These are phyloP conservation scores for Ceratobasidium sp. DNA, from an alignment of 1,284 basidiomycete species.

Conservation along the genomic window DNA sequence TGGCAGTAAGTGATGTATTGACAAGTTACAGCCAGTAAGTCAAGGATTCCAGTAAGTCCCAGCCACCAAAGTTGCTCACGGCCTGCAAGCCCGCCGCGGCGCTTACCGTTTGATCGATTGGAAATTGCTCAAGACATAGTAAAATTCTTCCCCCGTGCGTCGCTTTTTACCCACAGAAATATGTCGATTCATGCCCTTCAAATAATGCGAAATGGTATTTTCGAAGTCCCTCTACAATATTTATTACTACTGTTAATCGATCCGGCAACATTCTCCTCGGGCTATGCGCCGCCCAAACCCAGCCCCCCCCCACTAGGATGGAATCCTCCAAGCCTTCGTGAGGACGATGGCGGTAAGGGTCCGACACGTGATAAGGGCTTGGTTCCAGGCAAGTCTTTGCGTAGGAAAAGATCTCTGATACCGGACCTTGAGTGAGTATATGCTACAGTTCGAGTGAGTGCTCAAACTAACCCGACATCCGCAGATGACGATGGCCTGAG, in stretches of 20 bases:
- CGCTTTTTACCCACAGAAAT: not conserved
- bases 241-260: no score
- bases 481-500: not conserved
- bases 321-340: no score
- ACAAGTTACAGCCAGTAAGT: not conserved
- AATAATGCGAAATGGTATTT: no score
- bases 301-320: no score
- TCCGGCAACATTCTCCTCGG: no score
- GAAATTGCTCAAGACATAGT: not conserved
- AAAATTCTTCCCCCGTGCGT: not conserved
- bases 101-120: not conserved
- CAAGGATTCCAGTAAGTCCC: no score
- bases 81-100: not conserved
- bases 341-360: no score
- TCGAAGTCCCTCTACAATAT: no score
- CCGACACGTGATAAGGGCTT: not conserved
- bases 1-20: not conserved
- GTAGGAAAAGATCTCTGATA: constrained; percentile 4
- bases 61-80: no score
- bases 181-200: no score
- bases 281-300: no score
- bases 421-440: constrained; percentile 11
- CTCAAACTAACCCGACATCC: not conserved
- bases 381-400: constrained; percentile 1
- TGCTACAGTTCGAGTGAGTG: not conserved